A percentile compares a stretch with the other conserved stretches of the same genome.
These are phyloP conservation scores for Cornus controversa DNA, from an alignment of 148 eudicot species.

Conservation along the genomic window DNA sequence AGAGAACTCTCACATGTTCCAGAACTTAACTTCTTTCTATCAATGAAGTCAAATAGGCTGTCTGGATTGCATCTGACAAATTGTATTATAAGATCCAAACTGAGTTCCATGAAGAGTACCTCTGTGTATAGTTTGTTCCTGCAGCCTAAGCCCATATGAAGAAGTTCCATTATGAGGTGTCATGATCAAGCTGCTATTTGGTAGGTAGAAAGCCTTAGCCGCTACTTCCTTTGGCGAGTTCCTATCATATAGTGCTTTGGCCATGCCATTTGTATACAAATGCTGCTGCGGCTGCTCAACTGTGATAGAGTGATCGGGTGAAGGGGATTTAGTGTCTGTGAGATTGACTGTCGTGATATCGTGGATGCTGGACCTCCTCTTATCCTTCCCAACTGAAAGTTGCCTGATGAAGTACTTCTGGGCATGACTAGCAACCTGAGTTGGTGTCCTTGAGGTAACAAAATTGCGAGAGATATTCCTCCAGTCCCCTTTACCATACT, in stretches of 20 bases:
- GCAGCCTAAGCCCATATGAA: conserved; percentile 18
- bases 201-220: conserved; percentile 23
- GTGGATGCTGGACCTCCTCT: conserved; percentile 62
- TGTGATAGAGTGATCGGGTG: conserved; percentile 15
- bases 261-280: conserved; percentile 16
- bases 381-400: conserved; percentile 54
- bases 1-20: neutral
- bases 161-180: conserved; percentile 19
- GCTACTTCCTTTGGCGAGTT: conserved; percentile 22
- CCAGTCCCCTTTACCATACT: conserved; percentile 72
- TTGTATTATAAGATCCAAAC: conserved; percentile 19
- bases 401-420: conserved; percentile 59
- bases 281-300: conserved; percentile 18
- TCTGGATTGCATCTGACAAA: conserved; percentile 22
- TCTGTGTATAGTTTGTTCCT: conserved; percentile 16
- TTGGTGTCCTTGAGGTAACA: conserved; percentile 53
- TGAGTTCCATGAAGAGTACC: conserved; percentile 11
- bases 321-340: conserved; percentile 26
- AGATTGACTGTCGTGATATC: conserved; percentile 54
- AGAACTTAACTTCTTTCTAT: neutral
- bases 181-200: conserved; percentile 13
- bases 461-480: conserved; percentile 63
- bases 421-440: conserved; percentile 71
- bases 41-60: neutral
- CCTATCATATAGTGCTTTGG: conserved; percentile 19